Evolutionary conservation across 169 alveolate species (phyloP).

Genomic region (Plasmodium chabaudi): DNA sequence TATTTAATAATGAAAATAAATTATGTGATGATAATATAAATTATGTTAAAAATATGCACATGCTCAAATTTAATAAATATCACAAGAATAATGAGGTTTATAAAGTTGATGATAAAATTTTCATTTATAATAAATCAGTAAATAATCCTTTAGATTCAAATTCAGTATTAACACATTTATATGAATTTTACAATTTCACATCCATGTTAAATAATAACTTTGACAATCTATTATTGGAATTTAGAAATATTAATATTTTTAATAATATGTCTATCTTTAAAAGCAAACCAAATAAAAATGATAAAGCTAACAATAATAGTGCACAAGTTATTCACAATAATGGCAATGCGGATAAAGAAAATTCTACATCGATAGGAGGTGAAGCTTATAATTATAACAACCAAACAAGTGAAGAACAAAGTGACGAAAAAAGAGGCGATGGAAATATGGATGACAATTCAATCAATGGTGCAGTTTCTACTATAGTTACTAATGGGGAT

Average conservation of each 20-base stretch:
- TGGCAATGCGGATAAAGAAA: too few species aligned
- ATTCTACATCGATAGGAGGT: too few species aligned
- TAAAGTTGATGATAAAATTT: conserved; percentile 19
- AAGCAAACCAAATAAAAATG: too few species aligned
- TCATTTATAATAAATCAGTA: conserved; percentile 32
- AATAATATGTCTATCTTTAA: conserved; percentile 1
- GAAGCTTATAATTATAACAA: too few species aligned
- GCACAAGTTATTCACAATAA: too few species aligned
- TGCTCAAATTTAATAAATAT: conserved; percentile 36
- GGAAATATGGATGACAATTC: conserved; percentile 12
- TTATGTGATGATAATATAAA: conserved; percentile 29
- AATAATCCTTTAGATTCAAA: conserved; percentile 68
- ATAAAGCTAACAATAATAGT: too few species aligned
- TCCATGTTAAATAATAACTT: conserved; percentile 49
- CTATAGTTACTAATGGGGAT: not conserved
- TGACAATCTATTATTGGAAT: conserved; percentile 33
- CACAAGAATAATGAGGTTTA: conserved; percentile 19
- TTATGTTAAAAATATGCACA: conserved; percentile 29
- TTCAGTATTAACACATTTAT: conserved; percentile 59
- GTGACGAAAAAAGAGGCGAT: not conserved
- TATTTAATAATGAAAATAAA: conserved; percentile 46
- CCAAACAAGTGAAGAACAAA: not conserved
- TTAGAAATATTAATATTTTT: conserved; percentile 57
- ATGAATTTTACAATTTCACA: conserved; percentile 53
- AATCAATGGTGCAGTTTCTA: not conserved